A percentile compares a stretch with the other conserved stretches of the same genome.
These are phyloP conservation scores for Arabis hirsuta DNA, from an alignment of 345 rosid species.

Conservation along the genomic window DNA sequence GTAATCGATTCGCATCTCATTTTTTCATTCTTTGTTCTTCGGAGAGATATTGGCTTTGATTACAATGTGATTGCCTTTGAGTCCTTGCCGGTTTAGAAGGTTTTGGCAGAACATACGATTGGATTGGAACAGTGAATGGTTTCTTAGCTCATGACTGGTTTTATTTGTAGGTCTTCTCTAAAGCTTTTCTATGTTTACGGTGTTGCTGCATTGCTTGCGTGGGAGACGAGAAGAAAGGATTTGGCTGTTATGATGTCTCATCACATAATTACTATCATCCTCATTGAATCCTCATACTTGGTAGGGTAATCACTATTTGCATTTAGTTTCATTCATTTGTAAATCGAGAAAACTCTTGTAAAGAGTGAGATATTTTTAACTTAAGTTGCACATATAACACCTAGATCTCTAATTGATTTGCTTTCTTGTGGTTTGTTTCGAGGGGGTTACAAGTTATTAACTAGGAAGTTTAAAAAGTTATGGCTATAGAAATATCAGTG, in stretches of 20 bases:
- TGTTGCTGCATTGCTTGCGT: conserved; percentile 72
- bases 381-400: no score
- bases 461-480: not conserved
- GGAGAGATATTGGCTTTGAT: not conserved
- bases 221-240: conserved; percentile 93
- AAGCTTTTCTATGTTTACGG: conserved; percentile 63
- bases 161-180: conserved; percentile 58
- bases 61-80: not conserved
- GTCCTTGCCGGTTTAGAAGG: not conserved
- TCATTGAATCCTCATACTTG: conserved; percentile 50
- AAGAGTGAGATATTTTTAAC: not conserved
- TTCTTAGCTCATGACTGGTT: conserved; percentile 16
- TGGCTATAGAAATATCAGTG: not conserved
- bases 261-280: conserved; percentile 80
- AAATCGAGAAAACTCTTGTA: not conserved
- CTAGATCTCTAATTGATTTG: not conserved
- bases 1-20: conserved; percentile 14
- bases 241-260: conserved; percentile 94
- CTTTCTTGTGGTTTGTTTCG: not conserved
- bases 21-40: not conserved
- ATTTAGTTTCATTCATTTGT: not conserved
- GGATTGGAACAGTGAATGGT: not conserved
- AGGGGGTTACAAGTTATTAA: not conserved
- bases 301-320: conserved; percentile 53
- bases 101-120: not conserved